phyloP scores from a whole-genome alignment of 1,139 yeast species.

The Taiozyma sp. region DNA sequence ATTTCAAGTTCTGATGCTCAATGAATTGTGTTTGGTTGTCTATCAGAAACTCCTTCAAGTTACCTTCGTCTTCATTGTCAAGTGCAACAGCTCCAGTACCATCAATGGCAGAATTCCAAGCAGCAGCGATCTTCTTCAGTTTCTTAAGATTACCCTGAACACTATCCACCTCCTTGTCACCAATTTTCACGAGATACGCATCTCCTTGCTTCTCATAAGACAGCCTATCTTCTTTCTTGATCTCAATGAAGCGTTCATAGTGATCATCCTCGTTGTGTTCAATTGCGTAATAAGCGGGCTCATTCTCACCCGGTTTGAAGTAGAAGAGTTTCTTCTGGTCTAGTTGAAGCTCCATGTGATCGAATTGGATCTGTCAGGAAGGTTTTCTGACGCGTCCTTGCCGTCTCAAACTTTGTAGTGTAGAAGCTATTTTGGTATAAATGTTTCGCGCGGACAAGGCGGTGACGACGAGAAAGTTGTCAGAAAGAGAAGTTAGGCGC shows the following conservation, averaged over 20 bases:
- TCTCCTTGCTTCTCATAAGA: conserved; percentile 4
- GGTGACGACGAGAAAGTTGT: background rate
- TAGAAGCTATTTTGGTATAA: background rate
- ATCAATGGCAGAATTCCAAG: background rate
- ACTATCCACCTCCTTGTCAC: background rate
- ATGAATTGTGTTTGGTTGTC: conserved; percentile 2
- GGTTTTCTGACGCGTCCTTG: background rate
- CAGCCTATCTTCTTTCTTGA: conserved; percentile 12
- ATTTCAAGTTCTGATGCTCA: conserved; percentile 3
- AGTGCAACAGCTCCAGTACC: background rate
- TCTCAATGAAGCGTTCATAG: conserved; percentile 14
- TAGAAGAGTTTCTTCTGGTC: conserved; percentile 15
- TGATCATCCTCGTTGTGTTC: conserved; percentile 4
- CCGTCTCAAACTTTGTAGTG: background rate
- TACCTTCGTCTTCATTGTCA: background rate
- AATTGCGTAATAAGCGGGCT: conserved; percentile 22
- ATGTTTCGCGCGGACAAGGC: background rate
- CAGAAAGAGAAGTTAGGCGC: background rate
- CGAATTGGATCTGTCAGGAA: background rate
- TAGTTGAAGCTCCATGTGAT: conserved; percentile 16
- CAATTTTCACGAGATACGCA: background rate
- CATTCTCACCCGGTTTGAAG: conserved; percentile 22
- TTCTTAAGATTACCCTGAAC: background rate
- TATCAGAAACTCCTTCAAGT: conserved; percentile 4
- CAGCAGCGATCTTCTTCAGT: background rate